These are phyloP conservation scores for Fusarium phyllophilum DNA, from an alignment of 2,329 filamentous ascomycete species.

Conservation along the genomic window DNA sequence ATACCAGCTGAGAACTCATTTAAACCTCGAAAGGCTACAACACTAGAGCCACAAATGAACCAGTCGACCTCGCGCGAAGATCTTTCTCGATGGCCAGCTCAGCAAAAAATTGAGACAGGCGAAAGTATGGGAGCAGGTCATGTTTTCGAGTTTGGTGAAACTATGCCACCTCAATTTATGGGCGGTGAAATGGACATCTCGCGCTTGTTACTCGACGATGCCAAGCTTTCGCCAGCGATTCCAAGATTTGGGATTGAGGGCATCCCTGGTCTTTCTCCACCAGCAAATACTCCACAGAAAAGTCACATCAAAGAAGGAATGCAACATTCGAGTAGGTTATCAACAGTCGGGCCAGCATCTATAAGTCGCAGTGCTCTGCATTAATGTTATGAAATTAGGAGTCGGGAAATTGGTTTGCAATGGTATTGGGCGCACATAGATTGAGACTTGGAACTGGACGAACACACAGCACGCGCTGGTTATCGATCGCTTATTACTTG, in stretches of 20 bases:
- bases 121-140: constrained; percentile 41
- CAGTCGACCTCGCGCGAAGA: constrained; percentile 59
- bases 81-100: constrained; percentile 54
- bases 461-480: constrained; percentile 37
- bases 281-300: constrained; percentile 28
- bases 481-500: constrained; percentile 17
- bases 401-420: constrained; percentile 35
- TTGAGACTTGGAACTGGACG: constrained; percentile 18
- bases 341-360: background rate
- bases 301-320: constrained; percentile 25
- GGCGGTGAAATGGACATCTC: constrained; percentile 71
- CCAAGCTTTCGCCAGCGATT: constrained; percentile 44
- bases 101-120: constrained; percentile 48
- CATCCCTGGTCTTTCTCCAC: constrained; percentile 39
- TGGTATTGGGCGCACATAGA: constrained; percentile 38
- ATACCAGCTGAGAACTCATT: constrained; percentile 61
- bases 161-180: constrained; percentile 52
- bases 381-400: constrained; percentile 35
- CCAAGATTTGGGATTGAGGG: constrained; percentile 44
- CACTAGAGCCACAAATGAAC: constrained; percentile 54
- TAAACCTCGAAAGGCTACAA: constrained; percentile 50
- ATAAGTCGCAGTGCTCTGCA: constrained; percentile 18
- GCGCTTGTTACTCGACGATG: constrained; percentile 67
- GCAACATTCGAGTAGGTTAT: constrained; percentile 21
- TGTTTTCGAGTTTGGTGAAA: constrained; percentile 58